Evolutionary conservation across 2,329 filamentous ascomycete species (phyloP).

Genomic region (Fonsecaea pedrosoi): DNA sequence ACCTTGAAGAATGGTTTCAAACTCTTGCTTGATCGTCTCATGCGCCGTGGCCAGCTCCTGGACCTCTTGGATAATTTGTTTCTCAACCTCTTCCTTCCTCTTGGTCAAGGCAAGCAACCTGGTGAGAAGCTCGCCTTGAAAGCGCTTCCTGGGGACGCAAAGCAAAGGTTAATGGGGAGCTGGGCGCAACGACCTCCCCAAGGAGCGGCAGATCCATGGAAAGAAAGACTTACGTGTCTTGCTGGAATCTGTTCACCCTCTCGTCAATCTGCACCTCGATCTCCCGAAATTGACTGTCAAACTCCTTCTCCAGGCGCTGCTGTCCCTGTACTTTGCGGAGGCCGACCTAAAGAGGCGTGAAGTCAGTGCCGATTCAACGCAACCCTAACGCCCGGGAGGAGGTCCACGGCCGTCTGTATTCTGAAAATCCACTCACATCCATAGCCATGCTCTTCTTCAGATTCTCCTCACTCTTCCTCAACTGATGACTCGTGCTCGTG

Average conservation of each 20-base stretch:
- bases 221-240: constrained; percentile 20
- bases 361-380: background rate
- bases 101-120: constrained; percentile 24
- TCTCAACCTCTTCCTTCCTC: constrained; percentile 32
- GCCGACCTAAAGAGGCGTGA: constrained; percentile 5
- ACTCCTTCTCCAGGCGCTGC: constrained; percentile 28
- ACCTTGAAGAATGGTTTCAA: constrained; percentile 31
- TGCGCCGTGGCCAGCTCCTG: constrained; percentile 30
- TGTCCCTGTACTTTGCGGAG: constrained; percentile 32
- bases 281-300: constrained; percentile 22
- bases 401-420: background rate
- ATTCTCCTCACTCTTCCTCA: constrained; percentile 20
- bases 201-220: background rate
- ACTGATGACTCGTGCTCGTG: background rate
- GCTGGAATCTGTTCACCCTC: constrained; percentile 7
- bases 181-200: background rate
- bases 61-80: constrained; percentile 24
- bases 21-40: constrained; percentile 26
- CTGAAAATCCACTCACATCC: constrained; percentile 28
- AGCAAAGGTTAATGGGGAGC: background rate
- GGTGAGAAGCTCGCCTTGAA: constrained; percentile 18
- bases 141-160: constrained; percentile 16
- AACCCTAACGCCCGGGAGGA: background rate
- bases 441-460: constrained; percentile 26
- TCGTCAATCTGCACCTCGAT: constrained; percentile 21